These are phyloP conservation scores for Pseudozyma thailandica DNA, from an alignment of 1,284 basidiomycete species.

Conservation along the genomic window DNA sequence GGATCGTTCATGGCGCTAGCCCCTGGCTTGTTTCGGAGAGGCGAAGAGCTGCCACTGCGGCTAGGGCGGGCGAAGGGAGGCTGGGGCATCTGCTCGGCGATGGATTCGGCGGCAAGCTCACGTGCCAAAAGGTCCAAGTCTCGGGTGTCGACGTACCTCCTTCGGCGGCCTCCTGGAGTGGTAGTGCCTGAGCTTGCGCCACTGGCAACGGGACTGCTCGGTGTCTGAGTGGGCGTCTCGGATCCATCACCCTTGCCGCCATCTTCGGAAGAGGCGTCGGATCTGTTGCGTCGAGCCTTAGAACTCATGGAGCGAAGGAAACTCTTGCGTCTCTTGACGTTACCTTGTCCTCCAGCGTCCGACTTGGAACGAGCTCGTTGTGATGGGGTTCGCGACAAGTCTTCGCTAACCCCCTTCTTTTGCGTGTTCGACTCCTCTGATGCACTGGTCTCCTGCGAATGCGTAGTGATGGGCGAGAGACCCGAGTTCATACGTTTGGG, in stretches of 20 bases:
- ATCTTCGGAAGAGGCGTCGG: slow-evolving; percentile 4
- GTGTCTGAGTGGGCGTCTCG: slow-evolving; percentile 20
- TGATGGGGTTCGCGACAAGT: slow-evolving; percentile 21
- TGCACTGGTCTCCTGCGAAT: slow-evolving; percentile 1
- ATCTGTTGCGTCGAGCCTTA: slow-evolving; percentile 17
- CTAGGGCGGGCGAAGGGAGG: slow-evolving; percentile 42
- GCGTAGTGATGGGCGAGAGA: slow-evolving; percentile 23
- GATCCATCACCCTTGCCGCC: background rate
- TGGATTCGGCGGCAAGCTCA: slow-evolving; percentile 58
- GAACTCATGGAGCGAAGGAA: slow-evolving; percentile 33
- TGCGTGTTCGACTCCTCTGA: background rate
- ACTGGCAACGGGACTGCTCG: slow-evolving; percentile 16
- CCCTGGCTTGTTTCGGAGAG: slow-evolving; percentile 31
- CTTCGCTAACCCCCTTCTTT: background rate
- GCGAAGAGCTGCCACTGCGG: slow-evolving; percentile 44
- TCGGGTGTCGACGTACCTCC: slow-evolving; percentile 54
- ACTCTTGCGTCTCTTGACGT: slow-evolving; percentile 42
- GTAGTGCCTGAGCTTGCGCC: slow-evolving; percentile 22
- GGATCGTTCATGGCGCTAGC: slow-evolving; percentile 27
- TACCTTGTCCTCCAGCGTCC: slow-evolving; percentile 25
- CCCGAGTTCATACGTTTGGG: slow-evolving; percentile 30
- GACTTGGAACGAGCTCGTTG: slow-evolving; percentile 48
- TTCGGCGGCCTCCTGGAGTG: slow-evolving; percentile 35
- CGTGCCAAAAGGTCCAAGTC: slow-evolving; percentile 55
- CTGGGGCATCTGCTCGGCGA: slow-evolving; percentile 39